A percentile compares a stretch with the other conserved stretches of the same genome.
These are phyloP conservation scores for Coemansia sp. DNA, from an alignment of 192 early-diverging fungal species.

Conservation along the genomic window DNA sequence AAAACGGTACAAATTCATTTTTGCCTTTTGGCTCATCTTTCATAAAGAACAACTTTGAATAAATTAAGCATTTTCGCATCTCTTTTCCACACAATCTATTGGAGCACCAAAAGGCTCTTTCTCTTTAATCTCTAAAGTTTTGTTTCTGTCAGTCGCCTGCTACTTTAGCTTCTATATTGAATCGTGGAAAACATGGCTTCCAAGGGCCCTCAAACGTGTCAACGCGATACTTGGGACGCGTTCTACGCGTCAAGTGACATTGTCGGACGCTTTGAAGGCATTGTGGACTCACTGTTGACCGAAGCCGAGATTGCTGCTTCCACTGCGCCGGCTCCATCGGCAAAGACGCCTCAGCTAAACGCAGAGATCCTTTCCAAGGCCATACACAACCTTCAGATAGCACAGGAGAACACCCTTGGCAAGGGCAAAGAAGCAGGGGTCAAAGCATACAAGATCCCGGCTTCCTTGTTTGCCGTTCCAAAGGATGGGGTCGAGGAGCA, in stretches of 20 bases:
- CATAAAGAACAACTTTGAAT: too few relatives aligned
- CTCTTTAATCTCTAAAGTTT: neutral
- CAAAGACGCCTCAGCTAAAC: slow-evolving; percentile 23
- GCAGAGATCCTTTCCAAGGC: slow-evolving; percentile 23
- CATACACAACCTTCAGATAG: slow-evolving; percentile 44
- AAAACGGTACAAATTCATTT: too few relatives aligned
- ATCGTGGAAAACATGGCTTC: slow-evolving; percentile 22
- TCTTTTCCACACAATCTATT: too few relatives aligned
- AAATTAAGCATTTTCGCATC: too few relatives aligned
- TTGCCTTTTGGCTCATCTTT: too few relatives aligned
- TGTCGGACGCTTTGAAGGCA: slow-evolving; percentile 23
- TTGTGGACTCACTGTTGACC: slow-evolving; percentile 39
- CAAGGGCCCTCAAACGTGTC: slow-evolving; percentile 34
- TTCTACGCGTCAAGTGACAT: slow-evolving; percentile 48
- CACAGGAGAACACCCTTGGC: slow-evolving; percentile 29
- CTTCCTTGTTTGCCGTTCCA: slow-evolving; percentile 31
- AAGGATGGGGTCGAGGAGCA: slow-evolving; percentile 23
- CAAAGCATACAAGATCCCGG: slow-evolving; percentile 31
- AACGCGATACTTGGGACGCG: slow-evolving; percentile 45
- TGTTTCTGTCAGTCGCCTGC: neutral
- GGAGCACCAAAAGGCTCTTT: neutral
- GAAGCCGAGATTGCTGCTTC: slow-evolving; percentile 40
- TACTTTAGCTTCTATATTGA: neutral
- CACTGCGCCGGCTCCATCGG: slow-evolving; percentile 6
- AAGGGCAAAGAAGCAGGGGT: slow-evolving; percentile 2